Base-by-base conservation (phyloP, 1,139 yeast species). In the Blastobotrys petasosporus region DNA sequence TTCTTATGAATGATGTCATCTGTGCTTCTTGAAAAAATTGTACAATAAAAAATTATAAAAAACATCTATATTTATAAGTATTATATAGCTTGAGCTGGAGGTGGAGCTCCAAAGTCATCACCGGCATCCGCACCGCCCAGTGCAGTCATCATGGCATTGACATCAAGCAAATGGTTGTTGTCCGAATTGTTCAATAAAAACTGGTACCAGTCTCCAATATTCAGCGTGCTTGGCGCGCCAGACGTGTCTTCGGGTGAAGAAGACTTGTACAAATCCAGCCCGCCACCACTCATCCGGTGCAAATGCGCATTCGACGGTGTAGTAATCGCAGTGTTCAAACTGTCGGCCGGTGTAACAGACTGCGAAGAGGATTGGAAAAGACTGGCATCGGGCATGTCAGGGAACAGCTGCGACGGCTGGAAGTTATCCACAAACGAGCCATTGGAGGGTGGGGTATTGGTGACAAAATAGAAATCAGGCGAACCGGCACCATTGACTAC, bases 131-230 rank as follows among this genome's bases (percentile, higher is more conserved):
- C 25, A 9, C 31, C 23, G 2, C 23, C 34, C 7, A 42, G 32
- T 3, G 41, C 41, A 32, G 37, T 31, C 45, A 42, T 33, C 45
- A 42, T 42, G 13, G 41, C 3, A n/a, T 23, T 13, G 23, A 42
- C 45, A 25, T 42, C 45, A 3, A 36, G 36, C 9, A 39, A 12
- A 13, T 37, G 40, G 23, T 44, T 31, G 3, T 38, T 42, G 16
- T 44, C 51, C 5, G 56, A 42, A 39, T 59, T 57, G 20, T 56
- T 47, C 49, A 61, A 50, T 40, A 67, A 51, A 47, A 60, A 64
- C 36, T 64, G 65, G 51, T 66, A 67, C 72, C 72, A 68, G 46
- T 68, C 72, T 9, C 63, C 66, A 44, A 67, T 58, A 43, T 61
- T 62, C 38, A 67, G 53, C 13, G 68, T 56, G 49, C 55, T 63